phyloP scores from a whole-genome alignment of 129 eudicot genomes.

The Glebionis coronaria region DNA sequence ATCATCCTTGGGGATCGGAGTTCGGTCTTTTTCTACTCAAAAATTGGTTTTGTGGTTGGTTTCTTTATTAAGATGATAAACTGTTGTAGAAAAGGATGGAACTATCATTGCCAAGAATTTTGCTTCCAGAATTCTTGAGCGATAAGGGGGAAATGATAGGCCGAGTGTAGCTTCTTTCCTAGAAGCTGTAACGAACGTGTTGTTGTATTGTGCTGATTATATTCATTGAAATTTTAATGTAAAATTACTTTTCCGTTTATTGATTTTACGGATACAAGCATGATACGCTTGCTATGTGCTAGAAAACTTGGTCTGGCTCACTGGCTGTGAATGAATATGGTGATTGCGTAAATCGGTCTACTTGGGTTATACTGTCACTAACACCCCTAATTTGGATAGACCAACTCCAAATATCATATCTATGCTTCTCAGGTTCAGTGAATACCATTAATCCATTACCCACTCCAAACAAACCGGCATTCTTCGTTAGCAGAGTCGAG shows the following conservation, averaged over 20 bases:
- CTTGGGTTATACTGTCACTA: too few species aligned
- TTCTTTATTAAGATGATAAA: not conserved
- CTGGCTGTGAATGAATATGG: not conserved
- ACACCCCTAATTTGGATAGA: too few species aligned
- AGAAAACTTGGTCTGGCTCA: not conserved
- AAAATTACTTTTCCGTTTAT: not conserved
- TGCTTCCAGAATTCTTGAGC: conserved; percentile 26
- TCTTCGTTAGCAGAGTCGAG: too few species aligned
- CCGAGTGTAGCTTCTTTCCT: conserved; percentile 23
- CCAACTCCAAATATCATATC: too few species aligned
- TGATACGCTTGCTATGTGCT: conserved; percentile 8
- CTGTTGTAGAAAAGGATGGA: conserved; percentile 20
- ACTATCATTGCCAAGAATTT: conserved; percentile 20
- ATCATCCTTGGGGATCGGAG: conserved; percentile 15
- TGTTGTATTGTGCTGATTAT: conserved; percentile 23
- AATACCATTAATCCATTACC: too few species aligned
- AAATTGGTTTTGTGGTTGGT: conserved; percentile 23
- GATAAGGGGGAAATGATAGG: conserved; percentile 18
- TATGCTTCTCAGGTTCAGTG: too few species aligned
- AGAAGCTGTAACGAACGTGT: conserved; percentile 9
- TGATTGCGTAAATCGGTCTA: too few species aligned
- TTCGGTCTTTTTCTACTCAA: conserved; percentile 29
- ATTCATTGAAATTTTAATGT: conserved; percentile 6
- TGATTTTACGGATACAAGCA: not conserved
- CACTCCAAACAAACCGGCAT: too few species aligned